These are phyloP conservation scores for Lagerstroemia speciosa DNA, from an alignment of 345 rosid species.

Conservation along the genomic window DNA sequence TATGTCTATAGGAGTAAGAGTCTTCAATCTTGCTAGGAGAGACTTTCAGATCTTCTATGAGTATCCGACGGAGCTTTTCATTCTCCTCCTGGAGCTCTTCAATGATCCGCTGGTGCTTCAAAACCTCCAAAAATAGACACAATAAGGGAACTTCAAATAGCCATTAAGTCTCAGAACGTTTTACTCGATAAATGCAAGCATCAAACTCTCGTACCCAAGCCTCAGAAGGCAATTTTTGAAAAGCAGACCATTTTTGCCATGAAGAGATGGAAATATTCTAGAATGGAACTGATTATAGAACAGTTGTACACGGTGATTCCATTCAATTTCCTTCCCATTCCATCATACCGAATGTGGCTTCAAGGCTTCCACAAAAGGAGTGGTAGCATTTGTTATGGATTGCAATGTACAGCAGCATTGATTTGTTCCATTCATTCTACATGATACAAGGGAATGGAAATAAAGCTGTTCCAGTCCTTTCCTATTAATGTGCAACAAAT, in stretches of 20 bases:
- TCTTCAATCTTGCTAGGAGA: conserved; percentile 56
- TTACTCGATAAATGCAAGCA: too few relatives aligned
- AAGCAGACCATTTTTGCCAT: background rate
- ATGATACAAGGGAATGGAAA: too few relatives aligned
- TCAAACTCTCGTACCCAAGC: too few relatives aligned
- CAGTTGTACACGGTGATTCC: background rate
- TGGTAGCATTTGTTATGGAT: background rate
- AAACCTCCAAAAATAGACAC: conserved; percentile 8
- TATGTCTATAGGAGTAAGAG: conserved; percentile 28
- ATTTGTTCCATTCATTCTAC: too few relatives aligned
- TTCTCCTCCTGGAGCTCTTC: conserved; percentile 78
- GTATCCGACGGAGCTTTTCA: conserved; percentile 59
- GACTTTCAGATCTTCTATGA: conserved; percentile 71
- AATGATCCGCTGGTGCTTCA: conserved; percentile 73
- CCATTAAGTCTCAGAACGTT: too few relatives aligned
- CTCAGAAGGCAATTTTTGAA: too few relatives aligned
- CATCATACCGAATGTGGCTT: background rate
- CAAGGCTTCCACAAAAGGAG: background rate
- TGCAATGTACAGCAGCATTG: too few relatives aligned
- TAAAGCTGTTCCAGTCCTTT: background rate
- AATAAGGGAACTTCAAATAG: too few relatives aligned
- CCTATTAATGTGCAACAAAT: background rate
- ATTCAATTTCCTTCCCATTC: background rate
- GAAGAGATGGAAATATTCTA: background rate
- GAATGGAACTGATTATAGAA: background rate